A percentile compares a stretch with the other conserved stretches of the same genome.
Conservation (phyloP, 164 flowering plant genomes). For the Vitis amurensis region DNA sequence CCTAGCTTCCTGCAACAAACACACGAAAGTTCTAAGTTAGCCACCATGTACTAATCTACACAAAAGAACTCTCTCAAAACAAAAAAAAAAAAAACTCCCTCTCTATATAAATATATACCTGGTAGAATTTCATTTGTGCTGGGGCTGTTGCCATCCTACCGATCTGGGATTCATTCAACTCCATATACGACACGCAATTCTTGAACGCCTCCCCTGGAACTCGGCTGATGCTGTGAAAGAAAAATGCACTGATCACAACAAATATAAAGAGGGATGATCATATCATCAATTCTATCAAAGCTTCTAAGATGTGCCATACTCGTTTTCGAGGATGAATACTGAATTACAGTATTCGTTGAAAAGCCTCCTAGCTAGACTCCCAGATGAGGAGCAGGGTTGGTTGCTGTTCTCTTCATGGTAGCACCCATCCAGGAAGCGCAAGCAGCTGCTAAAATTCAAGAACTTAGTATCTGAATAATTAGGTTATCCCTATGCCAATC, state of each 20-base stretch:
- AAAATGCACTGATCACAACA: not conserved
- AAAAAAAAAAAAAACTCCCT: not conserved
- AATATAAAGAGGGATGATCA: not conserved
- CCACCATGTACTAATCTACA: not conserved
- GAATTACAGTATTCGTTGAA: constrained; percentile 45
- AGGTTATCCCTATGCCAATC: too few relatives aligned
- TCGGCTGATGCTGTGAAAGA: constrained; percentile 22
- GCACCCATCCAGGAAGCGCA: constrained; percentile 44
- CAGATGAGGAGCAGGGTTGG: constrained; percentile 42
- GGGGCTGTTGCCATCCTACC: constrained; percentile 31
- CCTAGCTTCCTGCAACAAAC: constrained; percentile 62
- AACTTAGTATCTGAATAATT: too few relatives aligned
- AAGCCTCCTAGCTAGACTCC: constrained; percentile 28
- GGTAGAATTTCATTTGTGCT: constrained; percentile 65
- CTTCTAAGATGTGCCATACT: constrained; percentile 22
- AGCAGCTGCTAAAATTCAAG: constrained; percentile 30
- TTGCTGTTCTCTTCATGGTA: constrained; percentile 31
- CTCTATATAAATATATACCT: constrained; percentile 31
- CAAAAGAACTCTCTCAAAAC: not conserved
- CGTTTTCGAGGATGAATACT: constrained; percentile 1
- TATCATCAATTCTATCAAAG: not conserved
- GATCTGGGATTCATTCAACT: constrained; percentile 46
- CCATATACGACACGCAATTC: constrained; percentile 49
- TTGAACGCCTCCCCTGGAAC: constrained; percentile 74
- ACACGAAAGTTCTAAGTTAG: not conserved